Evolutionary conservation across 1,284 basidiomycete genomes (phyloP).

Genomic region (Ceratobasidium sp.): DNA sequence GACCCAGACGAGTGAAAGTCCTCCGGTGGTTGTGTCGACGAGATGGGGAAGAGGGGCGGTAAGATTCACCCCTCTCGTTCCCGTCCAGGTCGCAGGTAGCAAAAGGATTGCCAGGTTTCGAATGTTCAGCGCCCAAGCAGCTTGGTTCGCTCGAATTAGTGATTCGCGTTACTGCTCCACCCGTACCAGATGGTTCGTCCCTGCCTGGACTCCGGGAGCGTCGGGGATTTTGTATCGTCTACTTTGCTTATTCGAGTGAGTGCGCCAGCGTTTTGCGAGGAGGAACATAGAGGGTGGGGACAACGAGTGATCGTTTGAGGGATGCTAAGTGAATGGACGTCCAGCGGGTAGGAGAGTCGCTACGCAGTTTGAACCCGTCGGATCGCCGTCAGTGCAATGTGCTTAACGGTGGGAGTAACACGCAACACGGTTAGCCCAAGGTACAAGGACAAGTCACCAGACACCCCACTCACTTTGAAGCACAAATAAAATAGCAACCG

Average conservation of each 20-base stretch:
- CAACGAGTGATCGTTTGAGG: constrained; percentile 40
- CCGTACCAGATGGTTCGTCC: not conserved
- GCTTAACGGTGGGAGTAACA: not conserved
- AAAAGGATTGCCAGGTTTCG: constrained; percentile 21
- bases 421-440: not conserved
- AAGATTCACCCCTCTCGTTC: not conserved
- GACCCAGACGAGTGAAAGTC: constrained; percentile 1
- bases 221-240: constrained; percentile 60
- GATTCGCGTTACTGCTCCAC: not conserved
- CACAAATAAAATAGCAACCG: not conserved
- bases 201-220: not conserved
- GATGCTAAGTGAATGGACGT: not conserved
- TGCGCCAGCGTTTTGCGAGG: constrained; percentile 69
- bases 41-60: constrained; percentile 1
- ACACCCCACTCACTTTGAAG: not conserved
- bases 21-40: not conserved
- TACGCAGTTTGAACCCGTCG: not conserved
- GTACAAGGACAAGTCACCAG: too few species aligned
- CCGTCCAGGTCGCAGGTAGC: not conserved
- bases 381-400: not conserved
- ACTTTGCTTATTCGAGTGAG: constrained; percentile 82
- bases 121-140: not conserved
- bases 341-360: not conserved
- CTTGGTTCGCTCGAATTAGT: not conserved
- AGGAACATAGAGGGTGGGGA: constrained; percentile 57